Evolutionary conservation across 768 basidiomycete species (phyloP), one percentile per base, ranked within the genome.

Genomic region (Cubamyces lactineus): DNA sequence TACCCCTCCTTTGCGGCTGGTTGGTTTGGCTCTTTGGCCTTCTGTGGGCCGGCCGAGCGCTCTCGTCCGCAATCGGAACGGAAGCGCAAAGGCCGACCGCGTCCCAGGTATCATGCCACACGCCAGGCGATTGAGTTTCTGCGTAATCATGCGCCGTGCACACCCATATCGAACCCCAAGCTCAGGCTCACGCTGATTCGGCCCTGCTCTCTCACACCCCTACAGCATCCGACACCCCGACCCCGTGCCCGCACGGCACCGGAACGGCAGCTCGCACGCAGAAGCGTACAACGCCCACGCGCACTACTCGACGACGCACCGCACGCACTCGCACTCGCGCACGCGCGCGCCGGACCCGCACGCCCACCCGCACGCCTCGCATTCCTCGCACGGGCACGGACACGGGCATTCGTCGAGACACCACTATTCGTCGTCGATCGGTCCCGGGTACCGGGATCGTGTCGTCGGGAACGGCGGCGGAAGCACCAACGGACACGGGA

Each of bases 231-330:
- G 67, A 40, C 69, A 54, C 9, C 57, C 73, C 28, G 75, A 74
- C n/a, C 59, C 40, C 24, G 61, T 73, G 30, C 62, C 68, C 57
- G 54, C 72, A 39, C 70, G 70, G 58, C 74, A 75, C 61, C 74
- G 75, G 38, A 70, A 72, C 15, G 73, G 72, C 39, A 63, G 26
- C 15, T 49, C 63, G 23, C 49, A 69, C 54, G 49, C 38, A 34
- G 47, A 34, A 23, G 21, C 41, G 23, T 54, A 49, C 30, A 42
- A 54, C 41, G 24, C 40, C 2, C 19, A 62, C 60, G 15, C 63
- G 46, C 38, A 51, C 47, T n/a, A 41, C 23, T 38, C 34, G 34
- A 34, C 34, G 34, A 11, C 34, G 17, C 63, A 57, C 48, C 57
- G 28, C 42, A 2, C 49, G 48, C 39, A 39, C n/a, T 46, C 67